Conservation (phyloP, 495 filamentous ascomycete genomes). For the Hypoxylon cercidicola region DNA sequence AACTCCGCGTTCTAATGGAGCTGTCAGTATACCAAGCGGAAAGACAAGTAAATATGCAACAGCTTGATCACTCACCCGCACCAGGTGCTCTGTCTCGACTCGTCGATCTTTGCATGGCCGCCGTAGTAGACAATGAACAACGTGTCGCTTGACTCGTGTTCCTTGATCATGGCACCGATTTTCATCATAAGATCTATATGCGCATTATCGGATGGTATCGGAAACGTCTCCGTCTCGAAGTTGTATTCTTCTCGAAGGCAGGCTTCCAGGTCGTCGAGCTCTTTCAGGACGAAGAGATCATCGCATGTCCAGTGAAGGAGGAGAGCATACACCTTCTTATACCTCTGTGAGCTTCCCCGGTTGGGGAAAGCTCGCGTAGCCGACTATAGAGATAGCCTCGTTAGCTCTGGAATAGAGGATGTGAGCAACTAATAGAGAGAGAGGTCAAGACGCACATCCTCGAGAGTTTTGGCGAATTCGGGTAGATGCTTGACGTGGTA, state of each 20-base stretch:
- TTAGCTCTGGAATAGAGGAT: conserved; percentile 15
- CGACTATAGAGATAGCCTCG: conserved; percentile 48
- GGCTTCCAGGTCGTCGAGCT: conserved; percentile 60
- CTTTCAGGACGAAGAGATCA: conserved; percentile 62
- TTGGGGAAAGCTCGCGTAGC: conserved; percentile 63
- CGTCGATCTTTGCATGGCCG: conserved; percentile 63
- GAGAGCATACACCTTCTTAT: conserved; percentile 61
- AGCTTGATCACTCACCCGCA: conserved; percentile 52
- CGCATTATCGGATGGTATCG: conserved; percentile 62
- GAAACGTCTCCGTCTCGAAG: conserved; percentile 60
- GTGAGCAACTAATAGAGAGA: conserved; percentile 1
- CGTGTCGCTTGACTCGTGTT: conserved; percentile 60
- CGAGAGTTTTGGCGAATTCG: conserved; percentile 58
- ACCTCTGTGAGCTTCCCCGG: conserved; percentile 55
- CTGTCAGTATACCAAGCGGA: conserved; percentile 12
- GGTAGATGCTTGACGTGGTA: conserved; percentile 63
- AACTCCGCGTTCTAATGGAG: conserved; percentile 45
- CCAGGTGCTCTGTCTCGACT: conserved; percentile 64
- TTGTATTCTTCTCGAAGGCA: conserved; percentile 60
- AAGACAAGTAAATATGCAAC: not conserved
- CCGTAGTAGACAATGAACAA: conserved; percentile 65
- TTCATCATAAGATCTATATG: conserved; percentile 62
- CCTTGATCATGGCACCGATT: conserved; percentile 59
- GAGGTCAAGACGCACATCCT: conserved; percentile 53
- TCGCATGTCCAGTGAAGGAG: conserved; percentile 66